Base-by-base conservation (phyloP, 768 basidiomycete species). In the Symmetrospora coprosmae region DNA sequence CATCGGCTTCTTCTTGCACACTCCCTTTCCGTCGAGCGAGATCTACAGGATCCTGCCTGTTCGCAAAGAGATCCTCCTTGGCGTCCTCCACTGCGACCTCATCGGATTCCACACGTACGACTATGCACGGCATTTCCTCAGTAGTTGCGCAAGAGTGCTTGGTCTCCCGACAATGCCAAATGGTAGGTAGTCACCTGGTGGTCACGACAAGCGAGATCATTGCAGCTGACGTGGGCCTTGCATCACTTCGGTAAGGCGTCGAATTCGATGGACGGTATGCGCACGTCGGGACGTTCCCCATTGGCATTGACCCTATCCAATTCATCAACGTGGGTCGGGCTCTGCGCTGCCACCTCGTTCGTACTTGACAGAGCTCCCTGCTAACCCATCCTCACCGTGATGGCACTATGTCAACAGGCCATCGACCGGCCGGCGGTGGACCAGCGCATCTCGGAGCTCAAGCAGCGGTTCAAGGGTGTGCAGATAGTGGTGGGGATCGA, bases 41-140 rank as follows among this genome's bases (percentile, higher is more conserved):
- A 96, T 97, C 65, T 97, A 11, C 69, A 94, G 94, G 62, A 94
- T 97, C 70, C 78, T 99, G 16, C 94, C 94, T 2, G 94, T 99
- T 34, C 85, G 94, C 49, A 82, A 90, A 59, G 94, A 99, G 74
- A 97, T 99, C 64, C 77, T 99, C n/a, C 82, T 96, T 34, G 94
- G 94, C 30, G 80, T 96, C 41, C 78, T 97, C 14, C 88, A 91
- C 72, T 96, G 87, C 69, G 92, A 99, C 71, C 79, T 99, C 64
- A 89, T 99, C 69, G 94, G 94, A 14, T 99, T 97, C 81, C 94
- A 99, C 77, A 99, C 94, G 8, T 99, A 92, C 74, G 94, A 99
- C 74, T 99, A 99, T 70, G 94, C 94, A 1, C 90, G 94, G 39
- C 94, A 99, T 73, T 99, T 99, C 81, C 79, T 99, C 48, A 97